These are phyloP conservation scores for Aspergillus viridinutans DNA, from an alignment of 2,329 filamentous ascomycete genomes.

Conservation along the genomic window DNA sequence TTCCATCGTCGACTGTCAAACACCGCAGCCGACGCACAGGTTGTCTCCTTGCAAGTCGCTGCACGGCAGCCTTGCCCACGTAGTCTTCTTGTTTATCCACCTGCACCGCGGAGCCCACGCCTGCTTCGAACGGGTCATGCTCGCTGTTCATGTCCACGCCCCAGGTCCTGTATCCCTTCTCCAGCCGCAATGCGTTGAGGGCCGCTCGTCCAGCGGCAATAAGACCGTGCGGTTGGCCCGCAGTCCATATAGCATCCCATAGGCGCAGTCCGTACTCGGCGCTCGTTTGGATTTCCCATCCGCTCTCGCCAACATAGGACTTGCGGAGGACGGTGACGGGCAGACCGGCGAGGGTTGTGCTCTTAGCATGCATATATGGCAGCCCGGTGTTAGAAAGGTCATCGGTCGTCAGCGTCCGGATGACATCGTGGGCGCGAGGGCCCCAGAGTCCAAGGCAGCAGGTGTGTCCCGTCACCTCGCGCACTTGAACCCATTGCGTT, in stretches of 20 bases:
- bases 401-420: constrained; percentile 35
- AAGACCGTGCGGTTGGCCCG: constrained; percentile 53
- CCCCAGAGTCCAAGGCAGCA: constrained; percentile 63
- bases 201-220: constrained; percentile 57
- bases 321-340: constrained; percentile 54
- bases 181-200: constrained; percentile 56
- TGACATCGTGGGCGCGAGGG: constrained; percentile 51
- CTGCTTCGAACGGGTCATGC: constrained; percentile 58
- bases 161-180: constrained; percentile 56
- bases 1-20: constrained; percentile 53
- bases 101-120: constrained; percentile 50
- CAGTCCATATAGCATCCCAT: constrained; percentile 56
- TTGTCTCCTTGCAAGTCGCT: constrained; percentile 37
- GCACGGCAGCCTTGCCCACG: constrained; percentile 50
- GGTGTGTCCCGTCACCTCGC: constrained; percentile 57
- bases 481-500: constrained; percentile 47
- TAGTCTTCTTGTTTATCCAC: constrained; percentile 36
- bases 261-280: constrained; percentile 56
- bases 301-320: constrained; percentile 59
- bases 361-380: constrained; percentile 50
- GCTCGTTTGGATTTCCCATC: constrained; percentile 60
- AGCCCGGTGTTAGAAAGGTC: constrained; percentile 36
- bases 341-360: constrained; percentile 49
- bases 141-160: constrained; percentile 59
- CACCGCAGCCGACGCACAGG: constrained; percentile 41